A percentile compares a stretch with the other conserved stretches of the same genome.
These are phyloP conservation scores for Entomortierella beljakovae DNA, from an alignment of 192 early-diverging fungal species.

Conservation along the genomic window DNA sequence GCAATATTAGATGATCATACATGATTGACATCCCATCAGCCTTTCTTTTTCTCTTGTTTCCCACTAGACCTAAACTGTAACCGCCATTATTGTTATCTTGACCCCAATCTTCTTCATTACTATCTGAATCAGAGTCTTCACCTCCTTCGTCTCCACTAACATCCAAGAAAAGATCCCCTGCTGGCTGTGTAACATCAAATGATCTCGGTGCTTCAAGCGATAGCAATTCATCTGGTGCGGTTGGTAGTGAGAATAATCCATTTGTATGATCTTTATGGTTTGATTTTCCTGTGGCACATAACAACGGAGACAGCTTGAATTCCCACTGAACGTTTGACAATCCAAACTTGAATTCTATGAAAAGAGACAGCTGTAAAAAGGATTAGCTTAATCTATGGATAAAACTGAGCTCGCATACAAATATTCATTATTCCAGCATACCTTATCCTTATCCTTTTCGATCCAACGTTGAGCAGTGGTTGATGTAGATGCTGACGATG, in stretches of 20 bases:
- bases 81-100: constrained; percentile 9
- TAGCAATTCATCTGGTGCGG: not conserved
- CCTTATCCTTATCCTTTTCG: constrained; percentile 17
- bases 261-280: not conserved
- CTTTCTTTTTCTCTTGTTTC: not conserved
- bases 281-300: not conserved
- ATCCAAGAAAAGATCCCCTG: constrained; percentile 5
- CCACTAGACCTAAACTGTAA: not conserved
- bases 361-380: not conserved
- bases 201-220: not conserved
- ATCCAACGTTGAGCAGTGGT: constrained; percentile 8
- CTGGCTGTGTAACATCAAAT: not conserved
- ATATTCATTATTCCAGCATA: not conserved
- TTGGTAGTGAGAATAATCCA: not conserved
- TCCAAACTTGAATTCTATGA: constrained; percentile 38
- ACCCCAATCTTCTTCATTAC: constrained; percentile 5
- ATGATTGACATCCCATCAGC: constrained; percentile 33
- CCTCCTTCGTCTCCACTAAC: constrained; percentile 11
- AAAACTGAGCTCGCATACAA: not conserved
- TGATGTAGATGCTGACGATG: not conserved
- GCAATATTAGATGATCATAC: constrained; percentile 38
- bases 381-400: not conserved
- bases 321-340: constrained; percentile 41
- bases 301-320: constrained; percentile 34
- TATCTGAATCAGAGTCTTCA: not conserved